phyloP scores from a whole-genome alignment of 2,329 filamentous ascomycete genomes.

The Pseudomassariella vexata region DNA sequence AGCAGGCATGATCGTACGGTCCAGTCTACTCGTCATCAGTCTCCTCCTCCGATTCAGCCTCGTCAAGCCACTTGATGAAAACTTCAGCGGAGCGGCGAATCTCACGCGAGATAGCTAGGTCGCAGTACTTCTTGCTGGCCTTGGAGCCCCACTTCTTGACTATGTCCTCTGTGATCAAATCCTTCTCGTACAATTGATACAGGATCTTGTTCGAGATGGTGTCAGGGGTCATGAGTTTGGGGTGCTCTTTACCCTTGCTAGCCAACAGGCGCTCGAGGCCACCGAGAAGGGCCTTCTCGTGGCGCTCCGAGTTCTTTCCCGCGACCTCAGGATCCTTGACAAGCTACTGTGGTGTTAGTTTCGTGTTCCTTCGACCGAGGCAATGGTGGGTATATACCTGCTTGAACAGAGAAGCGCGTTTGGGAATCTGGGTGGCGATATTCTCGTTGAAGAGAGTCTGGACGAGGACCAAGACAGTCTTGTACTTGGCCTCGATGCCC shows the following conservation, averaged over 20 bases:
- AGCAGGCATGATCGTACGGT: no score
- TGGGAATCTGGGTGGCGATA: slow-evolving; percentile 80
- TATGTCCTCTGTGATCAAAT: slow-evolving; percentile 82
- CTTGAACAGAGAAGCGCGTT: slow-evolving; percentile 81
- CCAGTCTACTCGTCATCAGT: slow-evolving; percentile 26
- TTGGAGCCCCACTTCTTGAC: slow-evolving; percentile 88
- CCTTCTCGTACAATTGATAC: slow-evolving; percentile 83
- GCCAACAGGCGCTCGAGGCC: slow-evolving; percentile 90
- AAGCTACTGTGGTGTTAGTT: slow-evolving; percentile 46
- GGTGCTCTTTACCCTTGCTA: slow-evolving; percentile 64
- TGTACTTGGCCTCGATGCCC: slow-evolving; percentile 91
- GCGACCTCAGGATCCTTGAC: slow-evolving; percentile 43
- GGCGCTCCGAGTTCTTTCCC: slow-evolving; percentile 62
- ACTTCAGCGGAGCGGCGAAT: slow-evolving; percentile 90
- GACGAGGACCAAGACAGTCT: slow-evolving; percentile 83
- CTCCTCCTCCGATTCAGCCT: slow-evolving; percentile 67
- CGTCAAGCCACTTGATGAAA: slow-evolving; percentile 90
- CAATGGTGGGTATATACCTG: slow-evolving; percentile 47
- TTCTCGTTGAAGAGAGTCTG: slow-evolving; percentile 92
- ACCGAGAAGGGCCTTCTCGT: slow-evolving; percentile 92
- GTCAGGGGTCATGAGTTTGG: slow-evolving; percentile 61
- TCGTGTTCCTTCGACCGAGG: not conserved
- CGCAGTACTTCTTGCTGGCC: slow-evolving; percentile 98
- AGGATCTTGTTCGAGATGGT: slow-evolving; percentile 83
- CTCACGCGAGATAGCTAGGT: slow-evolving; percentile 83